Conservation (phyloP, 768 basidiomycete species). For the Chiua virens region DNA sequence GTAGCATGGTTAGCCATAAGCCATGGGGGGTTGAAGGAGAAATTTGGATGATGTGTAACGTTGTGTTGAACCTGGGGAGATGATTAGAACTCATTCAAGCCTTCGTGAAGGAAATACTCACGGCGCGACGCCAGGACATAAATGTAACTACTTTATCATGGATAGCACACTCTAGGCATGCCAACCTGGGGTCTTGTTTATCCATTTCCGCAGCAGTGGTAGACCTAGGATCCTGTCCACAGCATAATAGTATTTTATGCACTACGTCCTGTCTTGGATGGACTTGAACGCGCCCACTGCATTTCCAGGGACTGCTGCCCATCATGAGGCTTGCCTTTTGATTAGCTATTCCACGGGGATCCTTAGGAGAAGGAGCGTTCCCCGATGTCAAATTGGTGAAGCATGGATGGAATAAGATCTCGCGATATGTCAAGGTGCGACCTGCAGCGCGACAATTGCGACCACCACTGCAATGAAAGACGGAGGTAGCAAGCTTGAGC, state of each 20-base stretch:
- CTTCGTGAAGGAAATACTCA: conserved; percentile 1
- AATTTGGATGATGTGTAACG: conserved; percentile 12
- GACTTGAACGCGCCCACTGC: conserved; percentile 16
- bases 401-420: conserved; percentile 30
- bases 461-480: conserved; percentile 23
- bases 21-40: conserved; percentile 10
- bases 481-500: conserved; percentile 30
- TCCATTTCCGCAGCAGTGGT: conserved; percentile 30
- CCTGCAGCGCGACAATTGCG: conserved; percentile 13
- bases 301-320: conserved; percentile 25
- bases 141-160: conserved; percentile 1
- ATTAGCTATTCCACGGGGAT: conserved; percentile 20
- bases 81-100: background rate
- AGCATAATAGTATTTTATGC: conserved; percentile 15
- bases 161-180: conserved; percentile 17
- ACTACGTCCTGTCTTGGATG: conserved; percentile 19
- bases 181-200: conserved; percentile 12
- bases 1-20: background rate
- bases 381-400: conserved; percentile 14
- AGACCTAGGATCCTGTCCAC: conserved; percentile 24
- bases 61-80: conserved; percentile 20
- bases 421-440: conserved; percentile 22
- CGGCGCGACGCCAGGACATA: conserved; percentile 28
- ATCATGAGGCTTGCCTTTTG: conserved; percentile 24
- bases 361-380: conserved; percentile 11